Conservation (phyloP, 305 asterid species). For the Plantago coronopus region DNA sequence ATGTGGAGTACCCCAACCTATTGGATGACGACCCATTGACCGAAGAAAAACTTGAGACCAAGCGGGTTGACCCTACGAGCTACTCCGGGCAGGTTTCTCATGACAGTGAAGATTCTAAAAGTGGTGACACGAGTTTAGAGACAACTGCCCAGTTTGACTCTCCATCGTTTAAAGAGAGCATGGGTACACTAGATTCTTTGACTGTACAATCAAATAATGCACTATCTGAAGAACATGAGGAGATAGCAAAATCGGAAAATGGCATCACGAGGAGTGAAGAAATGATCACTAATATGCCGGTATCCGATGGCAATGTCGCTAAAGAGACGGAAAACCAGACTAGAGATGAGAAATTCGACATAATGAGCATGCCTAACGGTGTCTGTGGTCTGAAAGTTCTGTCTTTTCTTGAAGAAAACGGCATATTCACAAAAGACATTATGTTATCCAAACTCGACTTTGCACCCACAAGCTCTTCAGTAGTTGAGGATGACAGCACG, state of each 20-base stretch:
- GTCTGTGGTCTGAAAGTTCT: constrained; percentile 27
- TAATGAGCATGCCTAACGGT: constrained; percentile 17
- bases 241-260: constrained; percentile 30
- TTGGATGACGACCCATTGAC: constrained; percentile 34
- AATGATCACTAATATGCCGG: constrained; percentile 28
- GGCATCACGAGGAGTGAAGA: constrained; percentile 31
- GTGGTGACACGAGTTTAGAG: constrained; percentile 54
- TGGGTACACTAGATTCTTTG: constrained; percentile 15
- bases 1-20: constrained; percentile 37
- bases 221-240: constrained; percentile 30
- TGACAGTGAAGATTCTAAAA: constrained; percentile 65
- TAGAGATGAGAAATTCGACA: constrained; percentile 31
- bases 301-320: constrained; percentile 20
- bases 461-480: constrained; percentile 29
- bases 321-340: constrained; percentile 28
- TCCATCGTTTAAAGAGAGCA: constrained; percentile 39
- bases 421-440: constrained; percentile 21
- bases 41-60: constrained; percentile 63
- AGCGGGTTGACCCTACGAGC: constrained; percentile 77
- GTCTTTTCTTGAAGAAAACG: constrained; percentile 28
- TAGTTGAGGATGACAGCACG: constrained; percentile 19
- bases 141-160: constrained; percentile 38
- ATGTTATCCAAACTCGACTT: constrained; percentile 27
- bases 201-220: constrained; percentile 24
- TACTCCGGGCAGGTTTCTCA: constrained; percentile 52